Base-by-base conservation (phyloP, 805 yeast genomes). In the Torulaspora microellipsoides region DNA sequence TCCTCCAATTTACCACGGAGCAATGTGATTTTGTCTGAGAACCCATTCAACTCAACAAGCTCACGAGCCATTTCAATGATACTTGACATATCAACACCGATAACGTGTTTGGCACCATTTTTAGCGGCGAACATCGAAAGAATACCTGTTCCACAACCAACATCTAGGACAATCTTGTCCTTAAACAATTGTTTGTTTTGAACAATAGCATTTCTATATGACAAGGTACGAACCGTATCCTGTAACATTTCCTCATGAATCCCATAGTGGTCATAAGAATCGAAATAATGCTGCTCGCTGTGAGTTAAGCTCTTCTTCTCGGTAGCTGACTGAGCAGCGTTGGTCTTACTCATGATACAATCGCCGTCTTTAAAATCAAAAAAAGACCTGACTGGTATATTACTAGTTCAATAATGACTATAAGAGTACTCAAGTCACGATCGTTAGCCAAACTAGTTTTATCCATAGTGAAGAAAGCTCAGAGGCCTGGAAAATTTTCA, bases 201-300 rank as follows among this genome's bases (percentile, higher is more conserved):
- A 70, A 80, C 80, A 66, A 93, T 93, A 42, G 97, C 96, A 51
- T 85, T 83, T 59, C 98, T 76, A 70, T 93, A 93, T 27, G 95
- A 78, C 49, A 89, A 70, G 8, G 99, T 93, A 66, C 99, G 81
- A 23, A 88, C 87, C 40, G 86, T 77, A 66, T 93, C 99, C 69
- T 93, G 95, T 58, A 93, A 80, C 99, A 93, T 93, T 69, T 91
- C 98, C 69, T 95, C 99, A 64, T 93, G 99, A 60, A 93, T 93
- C 42, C 96, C 96, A 61, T 88, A 89, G 64, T 93, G 98, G 65
- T 91, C 97, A 60, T 93, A 93, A 2, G 98, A 91, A 40, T 82
- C 76, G 71, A 93, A 93, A 69, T 93, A 93, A 67, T 91, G 98
- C 69, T 89, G 95, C 62, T 91, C 98, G 36, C 77, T 67, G 63